A percentile compares a stretch with the other conserved stretches of the same genome.
These are phyloP conservation scores for Eucalyptus regnans DNA, from an alignment of 345 rosid genomes.

Conservation along the genomic window DNA sequence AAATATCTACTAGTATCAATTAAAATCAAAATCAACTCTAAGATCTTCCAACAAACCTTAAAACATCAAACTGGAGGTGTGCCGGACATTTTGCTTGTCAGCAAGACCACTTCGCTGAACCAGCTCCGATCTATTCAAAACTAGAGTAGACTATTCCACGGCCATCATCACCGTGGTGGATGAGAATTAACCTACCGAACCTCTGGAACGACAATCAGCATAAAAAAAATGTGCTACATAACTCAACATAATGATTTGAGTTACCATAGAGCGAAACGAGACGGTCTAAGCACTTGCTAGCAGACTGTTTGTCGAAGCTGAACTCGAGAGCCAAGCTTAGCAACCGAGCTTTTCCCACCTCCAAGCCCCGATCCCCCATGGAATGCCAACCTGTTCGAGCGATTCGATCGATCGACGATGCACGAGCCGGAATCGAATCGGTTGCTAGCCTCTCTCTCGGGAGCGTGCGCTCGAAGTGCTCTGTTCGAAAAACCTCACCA, in stretches of 20 bases:
- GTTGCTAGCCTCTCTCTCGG: not conserved
- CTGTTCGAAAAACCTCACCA: not conserved
- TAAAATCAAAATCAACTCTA: too few relatives aligned
- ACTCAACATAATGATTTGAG: rapidly evolving
- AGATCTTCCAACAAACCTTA: too few relatives aligned
- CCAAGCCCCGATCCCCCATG: not conserved
- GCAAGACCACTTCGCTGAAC: not conserved
- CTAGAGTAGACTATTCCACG: not conserved
- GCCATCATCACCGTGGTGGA: too few relatives aligned
- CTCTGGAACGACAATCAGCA: too few relatives aligned
- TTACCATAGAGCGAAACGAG: conserved; percentile 5
- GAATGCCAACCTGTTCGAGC: not conserved
- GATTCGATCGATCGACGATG: not conserved
- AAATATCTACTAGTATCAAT: too few relatives aligned
- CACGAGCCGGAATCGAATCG: not conserved
- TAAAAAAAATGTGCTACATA: too few relatives aligned
- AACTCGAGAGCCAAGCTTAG: conserved; percentile 57
- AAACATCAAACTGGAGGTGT: too few relatives aligned
- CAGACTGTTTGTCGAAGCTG: conserved; percentile 53
- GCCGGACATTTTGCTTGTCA: too few relatives aligned
- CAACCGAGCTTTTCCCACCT: conserved; percentile 1
- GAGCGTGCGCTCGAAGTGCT: not conserved
- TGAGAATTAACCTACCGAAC: rapidly evolving
- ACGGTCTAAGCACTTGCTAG: conserved; percentile 35
- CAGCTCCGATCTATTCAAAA: not conserved